A percentile compares a stretch with the other conserved stretches of the same genome.
These are phyloP conservation scores for Diaporthe citriasiana DNA, from an alignment of 2,329 filamentous ascomycete species.

Conservation along the genomic window DNA sequence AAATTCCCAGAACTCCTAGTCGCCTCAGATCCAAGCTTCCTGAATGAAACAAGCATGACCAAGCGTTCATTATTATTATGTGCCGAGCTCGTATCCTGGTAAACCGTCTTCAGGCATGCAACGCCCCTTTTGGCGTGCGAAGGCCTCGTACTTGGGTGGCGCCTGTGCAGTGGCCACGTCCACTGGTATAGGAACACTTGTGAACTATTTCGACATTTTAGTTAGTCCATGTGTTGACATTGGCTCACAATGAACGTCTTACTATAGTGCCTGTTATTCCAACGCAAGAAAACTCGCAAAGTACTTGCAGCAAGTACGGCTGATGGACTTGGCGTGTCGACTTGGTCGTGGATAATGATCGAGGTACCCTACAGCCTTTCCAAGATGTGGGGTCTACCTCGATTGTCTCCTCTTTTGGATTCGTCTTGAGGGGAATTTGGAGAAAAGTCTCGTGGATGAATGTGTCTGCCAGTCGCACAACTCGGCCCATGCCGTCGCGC, in stretches of 20 bases:
- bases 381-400: neutral
- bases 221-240: fast-evolving
- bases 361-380: neutral
- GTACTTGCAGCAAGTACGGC: neutral
- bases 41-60: neutral
- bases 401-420: neutral
- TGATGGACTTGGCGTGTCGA: neutral
- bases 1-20: no score
- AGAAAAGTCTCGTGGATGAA: neutral
- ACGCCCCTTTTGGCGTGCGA: no score
- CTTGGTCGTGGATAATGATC: no score
- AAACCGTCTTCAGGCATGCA: neutral
- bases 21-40: no score
- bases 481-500: neutral
- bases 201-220: neutral
- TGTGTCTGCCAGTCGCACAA: neutral
- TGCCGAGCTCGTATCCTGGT: neutral
- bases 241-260: neutral
- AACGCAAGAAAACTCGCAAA: conserved; percentile 2
- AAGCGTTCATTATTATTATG: neutral
- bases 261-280: neutral
- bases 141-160: neutral
- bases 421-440: neutral
- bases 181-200: neutral
- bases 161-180: neutral